Evolutionary conservation across 2,329 filamentous ascomycete genomes (phyloP).

Genomic region (Lasiodiplodia hormozganensis): DNA sequence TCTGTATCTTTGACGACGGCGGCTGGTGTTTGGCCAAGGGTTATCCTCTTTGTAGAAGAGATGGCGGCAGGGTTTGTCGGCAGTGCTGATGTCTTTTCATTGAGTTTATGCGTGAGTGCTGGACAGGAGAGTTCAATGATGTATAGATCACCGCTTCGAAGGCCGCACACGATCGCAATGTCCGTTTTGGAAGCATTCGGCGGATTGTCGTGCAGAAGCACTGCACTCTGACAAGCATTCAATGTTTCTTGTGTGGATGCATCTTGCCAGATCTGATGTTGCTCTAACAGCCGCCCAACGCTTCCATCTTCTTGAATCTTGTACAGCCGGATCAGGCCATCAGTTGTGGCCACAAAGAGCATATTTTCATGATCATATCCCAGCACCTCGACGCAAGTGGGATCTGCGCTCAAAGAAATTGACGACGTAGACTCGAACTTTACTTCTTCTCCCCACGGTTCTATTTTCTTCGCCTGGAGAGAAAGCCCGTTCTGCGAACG

Average conservation of each 20-base stretch:
- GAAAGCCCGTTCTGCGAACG: slow-evolving; percentile 13
- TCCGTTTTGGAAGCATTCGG: neutral
- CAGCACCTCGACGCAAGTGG: slow-evolving; percentile 23
- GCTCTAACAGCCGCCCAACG: slow-evolving; percentile 11
- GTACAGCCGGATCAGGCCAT: slow-evolving; percentile 22
- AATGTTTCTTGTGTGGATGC: slow-evolving; percentile 18
- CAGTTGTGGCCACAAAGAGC: slow-evolving; percentile 27
- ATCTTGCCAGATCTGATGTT: slow-evolving; percentile 21
- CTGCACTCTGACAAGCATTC: slow-evolving; percentile 28
- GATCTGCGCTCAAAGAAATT: slow-evolving; percentile 14
- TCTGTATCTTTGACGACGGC: slow-evolving; percentile 30
- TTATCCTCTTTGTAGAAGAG: slow-evolving; percentile 12
- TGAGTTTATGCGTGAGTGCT: slow-evolving; percentile 11
- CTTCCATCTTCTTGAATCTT: slow-evolving; percentile 16
- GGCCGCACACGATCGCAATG: slow-evolving; percentile 42
- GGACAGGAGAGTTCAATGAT: slow-evolving; percentile 29
- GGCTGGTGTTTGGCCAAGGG: slow-evolving; percentile 22
- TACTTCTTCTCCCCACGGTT: slow-evolving; percentile 9
- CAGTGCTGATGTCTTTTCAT: slow-evolving; percentile 2
- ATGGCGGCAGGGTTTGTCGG: neutral
- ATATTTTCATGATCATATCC: neutral
- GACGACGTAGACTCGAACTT: slow-evolving; percentile 16
- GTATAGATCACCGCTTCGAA: slow-evolving; percentile 42
- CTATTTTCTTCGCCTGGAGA: slow-evolving; percentile 6
- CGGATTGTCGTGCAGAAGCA: slow-evolving; percentile 13